Evolutionary conservation across 805 yeast species (phyloP).

Genomic region (Ogataea trehalophila): DNA sequence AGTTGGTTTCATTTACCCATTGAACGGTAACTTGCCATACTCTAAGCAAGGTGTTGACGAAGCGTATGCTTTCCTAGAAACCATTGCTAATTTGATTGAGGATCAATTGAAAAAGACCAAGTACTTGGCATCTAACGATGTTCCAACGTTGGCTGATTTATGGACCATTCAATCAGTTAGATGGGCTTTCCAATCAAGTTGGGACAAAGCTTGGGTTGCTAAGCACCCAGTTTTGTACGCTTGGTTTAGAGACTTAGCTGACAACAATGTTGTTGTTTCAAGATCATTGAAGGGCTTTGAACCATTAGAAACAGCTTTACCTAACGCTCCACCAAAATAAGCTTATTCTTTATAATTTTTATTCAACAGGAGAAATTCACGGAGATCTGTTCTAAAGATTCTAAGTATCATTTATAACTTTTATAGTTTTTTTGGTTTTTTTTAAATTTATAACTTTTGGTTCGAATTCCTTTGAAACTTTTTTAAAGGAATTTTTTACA

Average conservation of each 20-base stretch:
- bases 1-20: constrained; percentile 49
- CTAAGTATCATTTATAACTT: too few species aligned
- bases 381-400: too few species aligned
- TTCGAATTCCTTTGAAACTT: too few species aligned
- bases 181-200: constrained; percentile 33
- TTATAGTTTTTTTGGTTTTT: too few species aligned
- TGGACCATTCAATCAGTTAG: constrained; percentile 32
- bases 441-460: too few species aligned
- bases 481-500: too few species aligned
- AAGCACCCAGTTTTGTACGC: constrained; percentile 40
- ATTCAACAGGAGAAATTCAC: too few species aligned
- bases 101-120: constrained; percentile 32
- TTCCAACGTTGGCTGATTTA: constrained; percentile 34
- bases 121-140: constrained; percentile 32
- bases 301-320: constrained; percentile 2
- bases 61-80: constrained; percentile 8
- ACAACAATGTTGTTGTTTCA: constrained; percentile 1
- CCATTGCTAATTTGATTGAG: constrained; percentile 21
- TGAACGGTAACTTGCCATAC: constrained; percentile 59
- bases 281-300: constrained; percentile 5
- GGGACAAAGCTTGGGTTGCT: constrained; percentile 41
- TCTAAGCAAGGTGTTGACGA: constrained; percentile 46
- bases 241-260: constrained; percentile 44
- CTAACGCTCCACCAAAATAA: constrained; percentile 2
- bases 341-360: not conserved